A percentile compares a stretch with the other conserved stretches of the same genome.
These are phyloP conservation scores for Hibiscus syriacus DNA, from an alignment of 345 rosid species.

Conservation along the genomic window DNA sequence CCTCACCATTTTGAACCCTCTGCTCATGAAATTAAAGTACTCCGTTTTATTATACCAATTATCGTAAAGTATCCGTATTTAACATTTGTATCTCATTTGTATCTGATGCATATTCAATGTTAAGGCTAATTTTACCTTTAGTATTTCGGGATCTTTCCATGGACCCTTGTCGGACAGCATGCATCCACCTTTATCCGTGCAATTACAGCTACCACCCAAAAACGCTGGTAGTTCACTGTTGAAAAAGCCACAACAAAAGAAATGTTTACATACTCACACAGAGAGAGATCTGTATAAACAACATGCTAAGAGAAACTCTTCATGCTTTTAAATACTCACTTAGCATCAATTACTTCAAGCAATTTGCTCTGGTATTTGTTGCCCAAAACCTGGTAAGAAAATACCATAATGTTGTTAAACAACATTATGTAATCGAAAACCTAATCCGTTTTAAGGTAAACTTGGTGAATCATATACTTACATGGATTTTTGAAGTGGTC, in stretches of 20 bases:
- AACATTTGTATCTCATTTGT: no score
- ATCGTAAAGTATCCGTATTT: background rate
- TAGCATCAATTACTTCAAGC: conserved; percentile 78
- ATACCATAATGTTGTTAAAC: conserved; percentile 8
- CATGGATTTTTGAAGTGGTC: conserved; percentile 84
- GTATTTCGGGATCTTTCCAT: conserved; percentile 72
- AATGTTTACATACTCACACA: no score
- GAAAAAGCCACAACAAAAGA: background rate
- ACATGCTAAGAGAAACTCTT: background rate
- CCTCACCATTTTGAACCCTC: conserved; percentile 74
- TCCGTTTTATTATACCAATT: background rate
- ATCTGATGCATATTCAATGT: no score
- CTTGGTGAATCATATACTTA: conserved; percentile 16
- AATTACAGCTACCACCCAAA: conserved; percentile 81
- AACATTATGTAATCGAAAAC: conserved; percentile 3
- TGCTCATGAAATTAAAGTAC: conserved; percentile 7
- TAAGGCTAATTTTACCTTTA: no score
- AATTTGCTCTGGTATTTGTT: conserved; percentile 83
- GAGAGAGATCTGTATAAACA: no score
- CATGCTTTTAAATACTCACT: conserved; percentile 25
- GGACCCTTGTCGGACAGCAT: conserved; percentile 97
- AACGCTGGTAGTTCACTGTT: conserved; percentile 84
- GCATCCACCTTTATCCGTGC: conserved; percentile 83
- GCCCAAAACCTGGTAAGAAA: conserved; percentile 70
- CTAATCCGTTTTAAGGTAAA: background rate